Evolutionary conservation across 129 eudicot species (phyloP).

Genomic region (Lactuca saligna): DNA sequence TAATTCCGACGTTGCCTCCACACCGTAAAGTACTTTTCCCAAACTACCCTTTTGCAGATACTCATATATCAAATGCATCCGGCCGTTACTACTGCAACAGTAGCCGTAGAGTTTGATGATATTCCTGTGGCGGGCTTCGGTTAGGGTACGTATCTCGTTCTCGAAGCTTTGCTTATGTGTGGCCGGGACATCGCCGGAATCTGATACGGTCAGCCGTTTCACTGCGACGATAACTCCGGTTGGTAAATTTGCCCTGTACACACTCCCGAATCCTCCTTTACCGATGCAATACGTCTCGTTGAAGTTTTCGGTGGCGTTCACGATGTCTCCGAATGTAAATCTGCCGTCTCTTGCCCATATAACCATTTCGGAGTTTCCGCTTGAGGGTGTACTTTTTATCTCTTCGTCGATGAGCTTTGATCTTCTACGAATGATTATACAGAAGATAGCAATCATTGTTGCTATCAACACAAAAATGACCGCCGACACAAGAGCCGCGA

Average conservation of each 20-base stretch:
- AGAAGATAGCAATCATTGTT: conserved; percentile 31
- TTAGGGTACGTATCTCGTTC: conserved; percentile 75
- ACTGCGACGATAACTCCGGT: conserved; percentile 67
- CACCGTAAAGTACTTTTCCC: conserved; percentile 53
- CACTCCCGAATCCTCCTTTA: conserved; percentile 83
- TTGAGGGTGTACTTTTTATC: conserved; percentile 7
- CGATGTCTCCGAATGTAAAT: conserved; percentile 68
- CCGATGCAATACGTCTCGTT: conserved; percentile 69
- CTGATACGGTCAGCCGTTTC: conserved; percentile 36
- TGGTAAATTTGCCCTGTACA: conserved; percentile 61
- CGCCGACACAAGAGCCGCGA: conserved; percentile 45
- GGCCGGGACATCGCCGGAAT: conserved; percentile 47
- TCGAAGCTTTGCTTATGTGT: conserved; percentile 57
- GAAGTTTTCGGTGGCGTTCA: conserved; percentile 77
- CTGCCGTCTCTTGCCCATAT: conserved; percentile 64
- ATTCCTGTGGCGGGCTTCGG: conserved; percentile 81
- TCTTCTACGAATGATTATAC: conserved; percentile 30
- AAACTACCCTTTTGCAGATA: conserved; percentile 80
- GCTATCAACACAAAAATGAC: conserved; percentile 33
- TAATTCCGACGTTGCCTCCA: conserved; percentile 42
- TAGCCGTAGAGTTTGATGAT: conserved; percentile 75
- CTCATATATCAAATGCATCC: conserved; percentile 75
- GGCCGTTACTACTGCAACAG: conserved; percentile 46
- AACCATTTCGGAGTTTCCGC: conserved; percentile 36
- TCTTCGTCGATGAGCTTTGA: conserved; percentile 41